These are phyloP conservation scores for Boletus rubropictus DNA, from an alignment of 768 basidiomycete genomes.

Conservation along the genomic window DNA sequence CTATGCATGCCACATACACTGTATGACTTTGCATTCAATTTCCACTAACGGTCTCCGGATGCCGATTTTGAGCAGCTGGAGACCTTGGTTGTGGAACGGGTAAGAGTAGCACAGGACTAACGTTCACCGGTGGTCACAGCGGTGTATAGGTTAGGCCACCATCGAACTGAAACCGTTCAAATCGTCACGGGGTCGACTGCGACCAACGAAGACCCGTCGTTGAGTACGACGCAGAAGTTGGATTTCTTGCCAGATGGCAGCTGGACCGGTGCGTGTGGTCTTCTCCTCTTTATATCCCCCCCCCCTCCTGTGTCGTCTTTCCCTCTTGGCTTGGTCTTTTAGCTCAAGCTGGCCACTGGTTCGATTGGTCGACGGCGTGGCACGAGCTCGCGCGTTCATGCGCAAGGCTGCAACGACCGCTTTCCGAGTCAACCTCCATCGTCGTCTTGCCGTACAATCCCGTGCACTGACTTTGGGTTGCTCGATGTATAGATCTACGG, in stretches of 20 bases:
- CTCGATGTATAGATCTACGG: background rate
- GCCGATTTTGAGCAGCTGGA: slow-evolving; percentile 52
- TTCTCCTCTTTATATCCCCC: slow-evolving; percentile 7
- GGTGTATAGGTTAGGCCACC: slow-evolving; percentile 60
- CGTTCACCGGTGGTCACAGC: background rate
- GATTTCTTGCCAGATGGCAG: slow-evolving; percentile 41
- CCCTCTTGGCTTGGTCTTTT: background rate
- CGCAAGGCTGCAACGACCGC: slow-evolving; percentile 60
- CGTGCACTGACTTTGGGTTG: background rate
- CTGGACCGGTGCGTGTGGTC: slow-evolving; percentile 59
- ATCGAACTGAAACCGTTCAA: slow-evolving; percentile 49
- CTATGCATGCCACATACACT: slow-evolving; percentile 52
- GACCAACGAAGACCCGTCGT: slow-evolving; percentile 8
- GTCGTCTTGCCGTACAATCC: background rate
- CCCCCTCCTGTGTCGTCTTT: background rate
- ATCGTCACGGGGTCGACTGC: slow-evolving; percentile 50
- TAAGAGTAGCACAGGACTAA: slow-evolving; percentile 19
- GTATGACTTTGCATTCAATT: slow-evolving; percentile 57
- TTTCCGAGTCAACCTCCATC: slow-evolving; percentile 52
- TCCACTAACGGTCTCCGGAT: slow-evolving; percentile 36
- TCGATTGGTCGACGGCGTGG: slow-evolving; percentile 69
- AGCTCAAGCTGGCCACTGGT: slow-evolving; percentile 85
- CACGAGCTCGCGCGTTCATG: slow-evolving; percentile 56
- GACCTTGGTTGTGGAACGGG: slow-evolving; percentile 83
- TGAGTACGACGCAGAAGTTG: slow-evolving; percentile 43